A percentile compares a stretch with the other conserved stretches of the same genome.
phyloP scores from a whole-genome alignment of 2,329 filamentous ascomycete species.

The Penicillium hordei region DNA sequence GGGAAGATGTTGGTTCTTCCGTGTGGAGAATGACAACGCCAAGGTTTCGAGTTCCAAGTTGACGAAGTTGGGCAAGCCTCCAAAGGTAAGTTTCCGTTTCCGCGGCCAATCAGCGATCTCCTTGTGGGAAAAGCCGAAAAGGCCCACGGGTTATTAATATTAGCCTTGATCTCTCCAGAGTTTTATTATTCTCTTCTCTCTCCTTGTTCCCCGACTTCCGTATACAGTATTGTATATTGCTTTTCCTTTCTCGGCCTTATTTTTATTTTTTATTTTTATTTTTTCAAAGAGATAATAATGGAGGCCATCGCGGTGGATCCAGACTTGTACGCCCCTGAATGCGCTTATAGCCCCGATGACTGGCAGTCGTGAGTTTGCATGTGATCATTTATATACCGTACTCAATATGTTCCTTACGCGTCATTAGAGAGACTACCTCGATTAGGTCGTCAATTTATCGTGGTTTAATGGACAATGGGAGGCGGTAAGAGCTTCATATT shows the following conservation, averaged over 20 bases:
- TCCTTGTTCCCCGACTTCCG: not conserved
- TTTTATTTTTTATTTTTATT: not conserved
- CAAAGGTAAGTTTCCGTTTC: not conserved
- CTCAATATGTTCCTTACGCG: not conserved
- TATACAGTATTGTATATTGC: not conserved
- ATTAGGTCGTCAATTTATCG: slow-evolving; percentile 9
- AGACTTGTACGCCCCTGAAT: not conserved
- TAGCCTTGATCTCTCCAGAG: not conserved
- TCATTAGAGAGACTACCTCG: slow-evolving; percentile 4
- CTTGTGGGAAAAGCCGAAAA: not conserved
- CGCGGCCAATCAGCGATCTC: not conserved
- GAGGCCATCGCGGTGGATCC: slow-evolving; percentile 3
- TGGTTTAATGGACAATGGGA: slow-evolving; percentile 6
- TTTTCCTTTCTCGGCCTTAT: not conserved
- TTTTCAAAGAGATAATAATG: not conserved
- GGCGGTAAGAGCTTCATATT: not conserved
- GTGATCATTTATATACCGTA: not conserved
- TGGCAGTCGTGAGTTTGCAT: slow-evolving; percentile 10
- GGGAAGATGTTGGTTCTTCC: not conserved
- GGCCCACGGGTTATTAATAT: not conserved
- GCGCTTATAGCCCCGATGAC: slow-evolving; percentile 2
- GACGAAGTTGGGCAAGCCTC: not conserved
- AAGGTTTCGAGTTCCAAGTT: not conserved
- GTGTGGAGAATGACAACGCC: not conserved
- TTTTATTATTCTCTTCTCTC: not conserved